phyloP scores from a whole-genome alignment of 176 grass and related monocot species.

The Lolium rigidum region DNA sequence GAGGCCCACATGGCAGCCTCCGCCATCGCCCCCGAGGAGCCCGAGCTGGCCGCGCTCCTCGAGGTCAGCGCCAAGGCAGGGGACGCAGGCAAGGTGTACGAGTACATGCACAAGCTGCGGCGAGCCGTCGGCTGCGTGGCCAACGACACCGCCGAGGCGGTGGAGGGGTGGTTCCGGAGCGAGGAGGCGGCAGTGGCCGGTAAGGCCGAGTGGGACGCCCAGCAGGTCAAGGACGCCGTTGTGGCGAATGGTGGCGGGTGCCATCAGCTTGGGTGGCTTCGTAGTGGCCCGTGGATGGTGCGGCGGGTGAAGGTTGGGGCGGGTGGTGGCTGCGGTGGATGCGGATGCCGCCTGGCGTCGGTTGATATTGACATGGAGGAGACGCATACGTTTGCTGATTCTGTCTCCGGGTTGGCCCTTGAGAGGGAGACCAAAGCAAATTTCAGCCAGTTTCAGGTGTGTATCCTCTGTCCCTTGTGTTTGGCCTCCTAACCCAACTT shows the following conservation, averaged over 20 bases:
- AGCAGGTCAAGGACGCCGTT: conserved; percentile 49
- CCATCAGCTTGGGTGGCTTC: conserved; percentile 76
- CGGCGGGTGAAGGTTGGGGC: conserved; percentile 42
- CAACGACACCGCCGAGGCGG: conserved; percentile 36
- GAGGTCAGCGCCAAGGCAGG: conserved; percentile 59
- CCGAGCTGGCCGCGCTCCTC: conserved; percentile 57
- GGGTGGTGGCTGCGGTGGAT: conserved; percentile 46
- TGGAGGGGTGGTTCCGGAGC: conserved; percentile 70
- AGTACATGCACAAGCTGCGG: conserved; percentile 81
- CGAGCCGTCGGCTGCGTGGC: conserved; percentile 40
- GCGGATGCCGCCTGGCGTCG: conserved; percentile 51
- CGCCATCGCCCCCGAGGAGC: conserved; percentile 67
- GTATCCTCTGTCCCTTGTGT: background rate
- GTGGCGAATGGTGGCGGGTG: conserved; percentile 76
- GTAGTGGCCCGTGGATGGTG: conserved; percentile 56
- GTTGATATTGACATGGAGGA: conserved; percentile 65
- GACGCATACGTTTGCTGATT: conserved; percentile 67
- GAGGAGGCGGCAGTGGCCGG: conserved; percentile 25
- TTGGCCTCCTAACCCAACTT: background rate
- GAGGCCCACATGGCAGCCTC: conserved; percentile 68
- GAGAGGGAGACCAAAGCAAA: conserved; percentile 81
- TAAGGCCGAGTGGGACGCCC: conserved; percentile 27
- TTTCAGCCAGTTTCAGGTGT: conserved; percentile 88
- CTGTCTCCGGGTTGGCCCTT: conserved; percentile 75
- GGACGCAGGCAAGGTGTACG: conserved; percentile 66